phyloP scores from a whole-genome alignment of 1,284 basidiomycete genomes.

The Cryptococcus neoformans region DNA sequence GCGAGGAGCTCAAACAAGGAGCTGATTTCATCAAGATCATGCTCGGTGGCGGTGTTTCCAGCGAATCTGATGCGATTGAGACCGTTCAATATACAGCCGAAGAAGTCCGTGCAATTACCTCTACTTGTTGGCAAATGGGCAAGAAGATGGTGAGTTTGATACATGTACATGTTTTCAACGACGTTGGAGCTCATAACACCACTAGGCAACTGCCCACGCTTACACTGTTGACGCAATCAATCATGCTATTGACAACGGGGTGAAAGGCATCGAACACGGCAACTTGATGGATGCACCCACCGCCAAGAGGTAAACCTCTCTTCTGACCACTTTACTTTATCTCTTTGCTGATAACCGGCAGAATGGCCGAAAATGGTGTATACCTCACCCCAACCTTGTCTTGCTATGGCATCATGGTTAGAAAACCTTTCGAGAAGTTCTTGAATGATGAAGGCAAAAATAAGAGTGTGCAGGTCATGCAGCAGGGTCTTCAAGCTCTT shows the following conservation, averaged over 20 bases:
- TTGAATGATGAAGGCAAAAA: not conserved
- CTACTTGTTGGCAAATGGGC: conserved; percentile 53
- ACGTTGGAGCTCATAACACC: not conserved
- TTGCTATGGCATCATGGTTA: conserved; percentile 53
- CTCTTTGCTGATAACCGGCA: not conserved
- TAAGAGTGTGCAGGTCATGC: conserved; percentile 25
- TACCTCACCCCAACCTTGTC: conserved; percentile 54
- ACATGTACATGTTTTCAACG: not conserved
- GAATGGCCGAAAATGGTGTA: conserved; percentile 50
- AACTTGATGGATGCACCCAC: conserved; percentile 29
- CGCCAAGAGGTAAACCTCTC: not conserved
- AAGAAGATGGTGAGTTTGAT: conserved; percentile 39
- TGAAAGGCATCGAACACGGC: conserved; percentile 54
- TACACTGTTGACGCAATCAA: conserved; percentile 26
- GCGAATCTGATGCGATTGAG: conserved; percentile 54
- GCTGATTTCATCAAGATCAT: conserved; percentile 53
- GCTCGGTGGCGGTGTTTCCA: conserved; percentile 53
- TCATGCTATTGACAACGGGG: conserved; percentile 32
- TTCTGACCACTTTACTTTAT: not conserved
- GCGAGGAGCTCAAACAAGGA: conserved; percentile 52
- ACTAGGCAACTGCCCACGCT: conserved; percentile 14
- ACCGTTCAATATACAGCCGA: conserved; percentile 54
- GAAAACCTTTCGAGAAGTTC: conserved; percentile 36
- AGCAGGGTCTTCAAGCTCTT: conserved; percentile 21
- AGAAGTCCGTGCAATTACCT: conserved; percentile 54